Evolutionary conservation across 441 rosid species (phyloP).

Genomic region (Populus hybrid): DNA sequence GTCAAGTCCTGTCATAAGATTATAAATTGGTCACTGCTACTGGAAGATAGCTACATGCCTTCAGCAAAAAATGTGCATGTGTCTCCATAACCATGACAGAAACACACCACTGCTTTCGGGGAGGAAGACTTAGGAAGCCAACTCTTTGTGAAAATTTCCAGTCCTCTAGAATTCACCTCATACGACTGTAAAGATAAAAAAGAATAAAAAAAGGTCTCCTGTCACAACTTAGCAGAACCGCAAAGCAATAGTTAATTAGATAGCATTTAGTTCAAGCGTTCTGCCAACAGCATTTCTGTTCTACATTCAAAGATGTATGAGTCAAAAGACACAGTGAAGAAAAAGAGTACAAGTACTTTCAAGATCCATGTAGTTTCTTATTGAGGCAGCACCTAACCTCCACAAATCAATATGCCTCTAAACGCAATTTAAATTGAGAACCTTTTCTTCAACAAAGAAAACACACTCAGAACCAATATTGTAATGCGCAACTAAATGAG

Average conservation of each 20-base stretch:
- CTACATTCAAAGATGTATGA: background rate
- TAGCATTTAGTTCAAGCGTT: background rate
- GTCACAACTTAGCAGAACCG: background rate
- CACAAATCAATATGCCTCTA: background rate
- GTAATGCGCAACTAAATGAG: no score
- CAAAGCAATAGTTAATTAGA: background rate
- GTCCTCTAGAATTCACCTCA: slow-evolving; percentile 75
- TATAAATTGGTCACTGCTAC: slow-evolving; percentile 4
- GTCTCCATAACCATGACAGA: slow-evolving; percentile 97
- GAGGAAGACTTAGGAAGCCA: slow-evolving; percentile 72
- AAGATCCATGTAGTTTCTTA: background rate
- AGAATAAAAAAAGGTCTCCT: background rate
- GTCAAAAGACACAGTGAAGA: background rate
- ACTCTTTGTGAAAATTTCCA: slow-evolving; percentile 77
- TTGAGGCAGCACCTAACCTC: background rate
- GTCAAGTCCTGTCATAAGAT: slow-evolving; percentile 4
- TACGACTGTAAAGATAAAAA: slow-evolving; percentile 44
- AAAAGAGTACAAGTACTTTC: background rate
- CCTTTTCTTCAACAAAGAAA: background rate
- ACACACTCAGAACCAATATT: background rate
- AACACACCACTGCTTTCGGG: slow-evolving; percentile 75
- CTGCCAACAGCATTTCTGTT: background rate
- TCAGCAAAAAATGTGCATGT: slow-evolving; percentile 92
- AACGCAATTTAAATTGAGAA: background rate
- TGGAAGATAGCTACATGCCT: slow-evolving; percentile 49